Evolutionary conservation across 1,284 basidiomycete species (phyloP).

Genomic region (Ustilago xerochloae): DNA sequence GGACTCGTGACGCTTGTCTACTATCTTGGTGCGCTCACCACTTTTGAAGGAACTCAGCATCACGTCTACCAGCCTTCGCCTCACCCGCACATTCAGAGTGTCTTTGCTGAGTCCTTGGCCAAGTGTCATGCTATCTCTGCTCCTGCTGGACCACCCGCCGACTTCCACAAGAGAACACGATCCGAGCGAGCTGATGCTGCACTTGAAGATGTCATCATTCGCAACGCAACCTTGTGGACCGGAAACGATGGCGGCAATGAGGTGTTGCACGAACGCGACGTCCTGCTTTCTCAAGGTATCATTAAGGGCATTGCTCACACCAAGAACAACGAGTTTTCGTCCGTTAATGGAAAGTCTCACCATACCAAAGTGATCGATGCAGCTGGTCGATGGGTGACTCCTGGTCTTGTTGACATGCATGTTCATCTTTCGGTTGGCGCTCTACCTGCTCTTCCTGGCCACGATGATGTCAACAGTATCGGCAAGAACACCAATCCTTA

Average conservation of each 20-base stretch:
- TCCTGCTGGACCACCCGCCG: constrained; percentile 70
- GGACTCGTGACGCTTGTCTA: constrained; percentile 28
- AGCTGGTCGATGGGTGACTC: constrained; percentile 59
- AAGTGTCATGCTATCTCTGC: constrained; percentile 43
- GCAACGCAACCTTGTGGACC: constrained; percentile 83
- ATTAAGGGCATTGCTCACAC: constrained; percentile 67
- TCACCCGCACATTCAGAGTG: constrained; percentile 25
- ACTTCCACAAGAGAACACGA: constrained; percentile 73
- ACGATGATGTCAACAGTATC: constrained; percentile 71
- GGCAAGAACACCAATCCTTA: constrained; percentile 75
- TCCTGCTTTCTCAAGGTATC: constrained; percentile 71
- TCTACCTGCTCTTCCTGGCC: constrained; percentile 68
- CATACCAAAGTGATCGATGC: constrained; percentile 43
- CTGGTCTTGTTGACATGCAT: constrained; percentile 79
- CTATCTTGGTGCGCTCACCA: constrained; percentile 24
- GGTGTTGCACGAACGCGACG: constrained; percentile 72
- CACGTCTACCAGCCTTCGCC: constrained; percentile 42
- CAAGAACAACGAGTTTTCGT: neutral
- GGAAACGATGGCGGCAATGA: constrained; percentile 77
- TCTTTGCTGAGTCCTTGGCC: constrained; percentile 32
- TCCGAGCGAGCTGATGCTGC: constrained; percentile 80
- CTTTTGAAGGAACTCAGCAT: constrained; percentile 17
- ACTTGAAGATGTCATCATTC: constrained; percentile 75
- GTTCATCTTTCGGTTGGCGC: constrained; percentile 76
- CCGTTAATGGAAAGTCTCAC: neutral